Conservation (phyloP, 257 asterid genomes). For the Solanum chilense region DNA sequence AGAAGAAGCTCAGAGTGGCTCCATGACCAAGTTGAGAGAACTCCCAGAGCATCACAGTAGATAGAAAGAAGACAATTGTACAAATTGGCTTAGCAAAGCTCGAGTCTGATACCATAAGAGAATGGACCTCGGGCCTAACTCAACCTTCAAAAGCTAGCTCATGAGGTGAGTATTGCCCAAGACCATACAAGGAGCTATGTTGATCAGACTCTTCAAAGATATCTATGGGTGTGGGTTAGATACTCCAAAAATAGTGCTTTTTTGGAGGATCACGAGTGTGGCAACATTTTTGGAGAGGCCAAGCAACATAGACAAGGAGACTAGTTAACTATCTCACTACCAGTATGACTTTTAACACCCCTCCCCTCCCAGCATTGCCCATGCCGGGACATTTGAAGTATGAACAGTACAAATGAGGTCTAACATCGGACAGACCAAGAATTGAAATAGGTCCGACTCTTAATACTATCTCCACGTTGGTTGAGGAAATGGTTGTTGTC, state of each 20-base stretch:
- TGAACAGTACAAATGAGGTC: not conserved
- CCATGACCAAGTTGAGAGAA: not conserved
- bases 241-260: not conserved
- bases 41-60: not conserved
- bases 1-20: not conserved
- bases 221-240: not conserved
- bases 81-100: not conserved
- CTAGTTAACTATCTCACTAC: not conserved
- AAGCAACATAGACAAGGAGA: not conserved
- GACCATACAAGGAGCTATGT: not conserved
- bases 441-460: not conserved
- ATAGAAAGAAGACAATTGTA: not conserved
- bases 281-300: not conserved
- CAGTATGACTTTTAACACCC: not conserved
- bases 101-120: not conserved
- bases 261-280: not conserved
- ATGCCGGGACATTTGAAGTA: not conserved
- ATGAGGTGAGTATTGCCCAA: not conserved
- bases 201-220: not conserved
- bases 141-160: not conserved
- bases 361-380: not conserved
- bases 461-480: not conserved
- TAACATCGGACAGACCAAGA: not conserved
- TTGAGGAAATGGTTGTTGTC: not conserved
- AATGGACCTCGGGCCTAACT: not conserved